Evolutionary conservation across 176 grass and related monocot species (phyloP).

Genomic region (Paspalum vaginatum): DNA sequence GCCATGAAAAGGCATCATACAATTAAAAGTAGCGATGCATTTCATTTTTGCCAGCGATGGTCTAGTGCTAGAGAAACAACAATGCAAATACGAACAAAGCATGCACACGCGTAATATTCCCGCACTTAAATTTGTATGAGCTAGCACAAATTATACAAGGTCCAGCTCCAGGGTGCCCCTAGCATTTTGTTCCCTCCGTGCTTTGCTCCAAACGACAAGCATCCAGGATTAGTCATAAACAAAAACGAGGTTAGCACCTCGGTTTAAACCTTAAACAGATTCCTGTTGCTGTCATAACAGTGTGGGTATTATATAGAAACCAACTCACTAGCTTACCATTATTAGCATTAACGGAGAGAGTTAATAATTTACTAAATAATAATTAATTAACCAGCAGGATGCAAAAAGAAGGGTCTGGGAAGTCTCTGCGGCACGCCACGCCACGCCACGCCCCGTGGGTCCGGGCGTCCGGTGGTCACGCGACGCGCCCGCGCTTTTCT

Average conservation of each 20-base stretch:
- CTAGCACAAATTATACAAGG: no score
- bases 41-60: no score
- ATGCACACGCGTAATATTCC: no score
- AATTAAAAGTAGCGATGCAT: no score
- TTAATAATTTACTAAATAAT: background rate
- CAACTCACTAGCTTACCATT: background rate
- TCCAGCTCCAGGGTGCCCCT: background rate
- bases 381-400: background rate
- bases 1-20: no score
- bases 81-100: no score
- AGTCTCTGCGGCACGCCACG: background rate
- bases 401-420: slow-evolving; percentile 19
- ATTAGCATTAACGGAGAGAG: background rate
- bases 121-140: no score
- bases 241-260: background rate
- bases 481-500: background rate
- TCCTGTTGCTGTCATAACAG: no score
- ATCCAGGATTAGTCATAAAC: background rate
- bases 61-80: no score
- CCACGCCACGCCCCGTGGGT: background rate
- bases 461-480: slow-evolving; percentile 27
- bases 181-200: background rate
- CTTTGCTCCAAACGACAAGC: background rate
- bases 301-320: no score
- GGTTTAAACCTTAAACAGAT: background rate